Conservation (phyloP, 2,329 filamentous ascomycete genomes). For the Intubia oerlemansii region DNA sequence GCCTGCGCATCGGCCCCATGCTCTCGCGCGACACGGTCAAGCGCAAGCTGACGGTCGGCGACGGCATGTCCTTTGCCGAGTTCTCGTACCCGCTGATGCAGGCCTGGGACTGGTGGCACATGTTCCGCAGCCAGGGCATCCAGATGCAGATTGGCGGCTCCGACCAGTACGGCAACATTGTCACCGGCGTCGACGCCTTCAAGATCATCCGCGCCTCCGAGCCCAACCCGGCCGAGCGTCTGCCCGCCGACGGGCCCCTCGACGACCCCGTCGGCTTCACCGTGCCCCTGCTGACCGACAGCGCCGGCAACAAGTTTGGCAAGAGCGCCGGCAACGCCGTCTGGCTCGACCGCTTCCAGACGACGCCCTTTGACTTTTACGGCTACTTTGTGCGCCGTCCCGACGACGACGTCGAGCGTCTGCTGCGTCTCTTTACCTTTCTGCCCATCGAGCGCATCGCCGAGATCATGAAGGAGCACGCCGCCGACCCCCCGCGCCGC, state of each 20-base stretch:
- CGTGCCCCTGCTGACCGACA: constrained; percentile 70
- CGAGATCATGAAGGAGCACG: constrained; percentile 45
- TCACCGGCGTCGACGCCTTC: constrained; percentile 70
- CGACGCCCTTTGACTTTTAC: constrained; percentile 69
- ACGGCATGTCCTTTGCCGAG: constrained; percentile 87
- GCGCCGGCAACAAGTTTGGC: constrained; percentile 75
- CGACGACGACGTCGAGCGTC: constrained; percentile 60
- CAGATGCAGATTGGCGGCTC: constrained; percentile 86
- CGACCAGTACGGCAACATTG: constrained; percentile 92
- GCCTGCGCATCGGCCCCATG: constrained; percentile 68
- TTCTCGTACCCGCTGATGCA: constrained; percentile 88
- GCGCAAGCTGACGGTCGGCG: constrained; percentile 59
- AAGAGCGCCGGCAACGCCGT: constrained; percentile 88
- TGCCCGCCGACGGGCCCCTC: constrained; percentile 18
- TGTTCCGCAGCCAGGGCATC: constrained; percentile 45
- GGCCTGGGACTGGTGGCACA: constrained; percentile 88
- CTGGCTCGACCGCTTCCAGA: constrained; percentile 73
- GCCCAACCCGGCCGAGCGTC: constrained; percentile 18
- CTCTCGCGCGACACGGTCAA: constrained; percentile 60
- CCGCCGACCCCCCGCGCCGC: constrained; percentile 44
- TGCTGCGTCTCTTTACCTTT: constrained; percentile 83
- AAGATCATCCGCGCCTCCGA: constrained; percentile 45
- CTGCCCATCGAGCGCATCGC: constrained; percentile 50
- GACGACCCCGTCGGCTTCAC: constrained; percentile 65
- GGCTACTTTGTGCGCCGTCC: constrained; percentile 70